Evolutionary conservation across 805 yeast species (phyloP).

Genomic region (Kluyveromyces siamensis): DNA sequence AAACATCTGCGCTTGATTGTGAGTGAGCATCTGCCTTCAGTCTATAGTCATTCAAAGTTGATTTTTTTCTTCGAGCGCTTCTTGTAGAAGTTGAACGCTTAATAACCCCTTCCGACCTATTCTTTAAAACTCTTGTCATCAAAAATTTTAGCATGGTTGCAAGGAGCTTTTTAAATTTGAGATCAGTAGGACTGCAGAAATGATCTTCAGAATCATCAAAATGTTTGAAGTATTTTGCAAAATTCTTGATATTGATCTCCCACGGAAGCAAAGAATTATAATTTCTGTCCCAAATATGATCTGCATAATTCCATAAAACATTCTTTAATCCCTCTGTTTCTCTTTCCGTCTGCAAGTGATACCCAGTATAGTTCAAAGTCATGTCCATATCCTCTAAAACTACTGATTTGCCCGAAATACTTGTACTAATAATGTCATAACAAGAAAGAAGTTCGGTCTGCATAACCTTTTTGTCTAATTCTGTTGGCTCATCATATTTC

Average conservation of each 20-base stretch:
- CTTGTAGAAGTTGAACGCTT: not conserved
- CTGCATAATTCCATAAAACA: conserved; percentile 1
- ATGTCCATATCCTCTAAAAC: conserved; percentile 15
- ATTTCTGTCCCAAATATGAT: conserved; percentile 1
- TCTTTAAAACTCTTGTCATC: not conserved
- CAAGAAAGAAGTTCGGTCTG: conserved; percentile 12
- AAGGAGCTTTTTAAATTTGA: not conserved
- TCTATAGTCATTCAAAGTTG: conserved; percentile 10
- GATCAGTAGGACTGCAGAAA: not conserved
- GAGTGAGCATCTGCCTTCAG: conserved; percentile 13
- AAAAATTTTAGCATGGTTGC: conserved; percentile 6
- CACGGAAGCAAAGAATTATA: conserved; percentile 1
- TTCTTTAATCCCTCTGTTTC: not conserved
- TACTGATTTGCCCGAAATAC: conserved; percentile 12
- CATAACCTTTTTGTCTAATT: not conserved
- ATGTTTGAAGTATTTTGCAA: not conserved
- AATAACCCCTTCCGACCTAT: not conserved
- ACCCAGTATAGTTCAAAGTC: conserved; percentile 8
- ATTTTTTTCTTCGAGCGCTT: conserved; percentile 5
- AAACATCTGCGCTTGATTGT: not conserved
- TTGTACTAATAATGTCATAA: conserved; percentile 11
- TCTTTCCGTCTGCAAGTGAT: not conserved
- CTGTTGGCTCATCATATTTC: not conserved
- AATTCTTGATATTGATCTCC: not conserved
- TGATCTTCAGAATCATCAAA: conserved; percentile 6